Evolutionary conservation across 495 filamentous ascomycete genomes (phyloP).

Genomic region (Podospora bellae-mahoneyi): DNA sequence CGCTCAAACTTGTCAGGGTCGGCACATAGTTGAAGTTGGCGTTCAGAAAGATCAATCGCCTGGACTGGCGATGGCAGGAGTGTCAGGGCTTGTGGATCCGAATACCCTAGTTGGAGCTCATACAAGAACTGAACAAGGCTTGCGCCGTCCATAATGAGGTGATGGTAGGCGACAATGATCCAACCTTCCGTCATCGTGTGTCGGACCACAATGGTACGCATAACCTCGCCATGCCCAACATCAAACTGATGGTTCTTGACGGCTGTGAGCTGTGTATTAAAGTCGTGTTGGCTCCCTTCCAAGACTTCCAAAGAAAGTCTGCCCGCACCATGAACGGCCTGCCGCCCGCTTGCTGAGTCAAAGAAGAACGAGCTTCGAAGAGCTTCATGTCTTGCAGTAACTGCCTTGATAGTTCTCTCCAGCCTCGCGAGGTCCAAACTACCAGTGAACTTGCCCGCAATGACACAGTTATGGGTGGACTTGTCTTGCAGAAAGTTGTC

Average conservation of each 20-base stretch:
- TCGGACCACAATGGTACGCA: neutral
- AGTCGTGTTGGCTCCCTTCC: neutral
- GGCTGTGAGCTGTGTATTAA: neutral
- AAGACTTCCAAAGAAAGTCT: neutral
- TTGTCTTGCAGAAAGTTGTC: neutral
- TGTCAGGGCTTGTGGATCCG: neutral
- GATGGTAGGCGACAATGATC: slow-evolving; percentile 20
- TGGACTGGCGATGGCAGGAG: neutral
- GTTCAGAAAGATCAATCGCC: neutral
- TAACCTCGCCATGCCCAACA: neutral
- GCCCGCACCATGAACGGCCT: neutral
- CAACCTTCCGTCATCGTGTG: neutral
- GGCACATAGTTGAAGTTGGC: neutral
- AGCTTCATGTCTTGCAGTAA: neutral
- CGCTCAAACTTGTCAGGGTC: neutral
- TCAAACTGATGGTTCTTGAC: neutral
- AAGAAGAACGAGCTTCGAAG: neutral
- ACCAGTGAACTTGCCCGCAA: neutral
- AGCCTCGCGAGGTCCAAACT: neutral
- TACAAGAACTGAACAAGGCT: slow-evolving; percentile 13
- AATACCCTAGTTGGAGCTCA: neutral
- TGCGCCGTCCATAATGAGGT: slow-evolving; percentile 20
- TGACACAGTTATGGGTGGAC: neutral
- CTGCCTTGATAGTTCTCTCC: neutral
- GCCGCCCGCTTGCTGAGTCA: neutral